These are phyloP conservation scores for Pezicula carpinea DNA, from an alignment of 2,329 filamentous ascomycete genomes.

Conservation along the genomic window DNA sequence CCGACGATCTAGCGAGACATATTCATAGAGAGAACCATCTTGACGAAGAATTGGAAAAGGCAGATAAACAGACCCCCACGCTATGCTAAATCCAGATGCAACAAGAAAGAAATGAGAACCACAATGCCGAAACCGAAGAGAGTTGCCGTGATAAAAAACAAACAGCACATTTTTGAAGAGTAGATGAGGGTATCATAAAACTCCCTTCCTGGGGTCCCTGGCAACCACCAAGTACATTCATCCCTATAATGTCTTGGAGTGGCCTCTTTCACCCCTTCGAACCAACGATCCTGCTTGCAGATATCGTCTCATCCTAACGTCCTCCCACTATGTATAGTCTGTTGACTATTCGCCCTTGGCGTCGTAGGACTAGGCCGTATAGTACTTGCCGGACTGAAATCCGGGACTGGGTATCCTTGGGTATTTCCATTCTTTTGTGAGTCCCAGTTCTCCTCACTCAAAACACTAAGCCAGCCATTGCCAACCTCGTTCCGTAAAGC, in stretches of 20 bases:
- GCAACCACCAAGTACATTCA: neutral
- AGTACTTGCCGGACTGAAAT: slow-evolving; percentile 24
- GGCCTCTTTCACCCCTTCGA: neutral
- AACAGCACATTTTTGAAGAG: neutral
- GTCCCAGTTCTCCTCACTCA: slow-evolving; percentile 73
- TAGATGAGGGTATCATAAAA: slow-evolving; percentile 3
- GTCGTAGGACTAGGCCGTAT: slow-evolving; percentile 24
- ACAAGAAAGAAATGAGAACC: neutral
- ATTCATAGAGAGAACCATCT: neutral
- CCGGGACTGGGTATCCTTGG: slow-evolving; percentile 19
- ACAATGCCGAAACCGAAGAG: neutral
- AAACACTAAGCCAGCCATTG: slow-evolving; percentile 78
- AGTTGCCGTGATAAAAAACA: neutral
- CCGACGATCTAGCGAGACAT: neutral
- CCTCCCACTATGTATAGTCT: slow-evolving; percentile 29
- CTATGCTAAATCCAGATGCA: slow-evolving; percentile 1
- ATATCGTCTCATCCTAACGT: slow-evolving; percentile 25
- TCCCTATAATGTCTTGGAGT: neutral
- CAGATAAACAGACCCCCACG: neutral
- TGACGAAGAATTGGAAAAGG: neutral
- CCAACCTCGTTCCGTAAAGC: slow-evolving; percentile 80
- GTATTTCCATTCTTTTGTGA: slow-evolving; percentile 20
- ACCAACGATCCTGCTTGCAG: neutral
- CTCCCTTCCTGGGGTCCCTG: neutral
- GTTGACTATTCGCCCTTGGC: slow-evolving; percentile 27